Conservation (phyloP, 371 early-diverging fungal genomes). For the Mortierella sp. region DNA sequence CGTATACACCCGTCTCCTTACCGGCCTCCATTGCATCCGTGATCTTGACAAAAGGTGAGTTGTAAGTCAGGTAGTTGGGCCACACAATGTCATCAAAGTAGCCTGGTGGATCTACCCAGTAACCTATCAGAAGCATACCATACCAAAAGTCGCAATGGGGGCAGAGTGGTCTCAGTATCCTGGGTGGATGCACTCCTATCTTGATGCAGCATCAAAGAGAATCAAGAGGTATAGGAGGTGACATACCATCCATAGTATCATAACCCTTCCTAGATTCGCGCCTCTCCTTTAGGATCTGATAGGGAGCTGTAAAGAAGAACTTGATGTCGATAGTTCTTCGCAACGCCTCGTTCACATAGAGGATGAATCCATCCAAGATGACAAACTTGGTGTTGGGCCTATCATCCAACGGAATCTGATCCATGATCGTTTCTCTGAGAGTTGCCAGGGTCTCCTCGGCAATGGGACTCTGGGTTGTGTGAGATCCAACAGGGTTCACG, state of each 20-base stretch:
- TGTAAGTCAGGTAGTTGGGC: constrained; percentile 77
- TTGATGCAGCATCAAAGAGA: too few relatives aligned
- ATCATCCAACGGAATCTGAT: constrained; percentile 4
- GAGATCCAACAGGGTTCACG: constrained; percentile 56
- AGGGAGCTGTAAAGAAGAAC: constrained; percentile 70
- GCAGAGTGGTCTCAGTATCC: too few relatives aligned
- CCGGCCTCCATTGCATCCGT: constrained; percentile 16
- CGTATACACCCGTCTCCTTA: constrained; percentile 11
- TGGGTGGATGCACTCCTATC: too few relatives aligned
- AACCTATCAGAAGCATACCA: constrained; percentile 53
- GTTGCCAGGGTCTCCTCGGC: constrained; percentile 18
- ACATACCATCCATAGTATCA: constrained; percentile 77
- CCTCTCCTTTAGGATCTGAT: constrained; percentile 70
- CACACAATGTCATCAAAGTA: constrained; percentile 89
- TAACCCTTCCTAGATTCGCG: constrained; percentile 78
- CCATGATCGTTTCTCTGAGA: constrained; percentile 10
- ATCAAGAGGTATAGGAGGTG: background rate
- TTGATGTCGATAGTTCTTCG: constrained; percentile 66
- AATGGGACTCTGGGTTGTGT: constrained; percentile 20
- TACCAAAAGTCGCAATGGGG: too few relatives aligned
- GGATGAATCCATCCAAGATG: constrained; percentile 88
- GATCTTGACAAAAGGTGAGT: constrained; percentile 50
- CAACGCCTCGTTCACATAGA: constrained; percentile 62
- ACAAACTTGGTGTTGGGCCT: constrained; percentile 52
- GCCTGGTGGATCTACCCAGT: constrained; percentile 87